Percentiles rank a stretch among this genome's conserved stretches.
Evolutionary conservation across 192 early-diverging fungal species (phyloP).

Genomic region (Coemansia sp.): DNA sequence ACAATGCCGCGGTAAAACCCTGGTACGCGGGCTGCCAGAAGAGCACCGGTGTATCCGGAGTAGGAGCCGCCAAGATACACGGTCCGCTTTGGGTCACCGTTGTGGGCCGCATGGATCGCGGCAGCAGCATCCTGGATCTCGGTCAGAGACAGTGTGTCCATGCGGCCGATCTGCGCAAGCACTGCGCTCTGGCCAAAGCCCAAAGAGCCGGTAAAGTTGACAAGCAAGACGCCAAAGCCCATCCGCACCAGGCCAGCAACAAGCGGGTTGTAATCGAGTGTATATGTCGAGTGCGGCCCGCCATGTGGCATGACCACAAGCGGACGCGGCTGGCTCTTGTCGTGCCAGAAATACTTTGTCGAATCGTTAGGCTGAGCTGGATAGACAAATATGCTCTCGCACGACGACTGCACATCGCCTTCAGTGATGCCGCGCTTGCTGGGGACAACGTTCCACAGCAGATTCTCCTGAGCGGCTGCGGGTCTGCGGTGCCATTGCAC

Average conservation of each 20-base stretch:
- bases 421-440: neutral
- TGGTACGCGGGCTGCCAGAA: slow-evolving; percentile 57
- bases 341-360: slow-evolving; percentile 35
- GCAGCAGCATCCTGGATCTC: slow-evolving; percentile 59
- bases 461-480: neutral
- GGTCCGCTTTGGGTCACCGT: slow-evolving; percentile 55
- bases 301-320: slow-evolving; percentile 79
- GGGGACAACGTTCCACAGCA: slow-evolving; percentile 19
- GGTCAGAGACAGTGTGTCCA: slow-evolving; percentile 67
- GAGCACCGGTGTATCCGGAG: slow-evolving; percentile 66
- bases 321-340: slow-evolving; percentile 34
- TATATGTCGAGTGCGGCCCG: slow-evolving; percentile 65
- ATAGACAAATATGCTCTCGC: slow-evolving; percentile 40
- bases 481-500: too few relatives aligned
- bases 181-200: slow-evolving; percentile 76
- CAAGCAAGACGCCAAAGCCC: slow-evolving; percentile 64
- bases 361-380: slow-evolving; percentile 14
- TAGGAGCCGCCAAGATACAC: slow-evolving; percentile 73
- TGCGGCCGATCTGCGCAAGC: slow-evolving; percentile 61
- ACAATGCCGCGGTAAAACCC: slow-evolving; percentile 65
- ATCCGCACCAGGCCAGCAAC: slow-evolving; percentile 55
- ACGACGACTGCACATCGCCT: neutral
- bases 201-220: slow-evolving; percentile 78
- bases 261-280: slow-evolving; percentile 56
- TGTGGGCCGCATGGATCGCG: slow-evolving; percentile 31